These are phyloP conservation scores for Amaranthus tricolor DNA, from an alignment of 179 eudicot genomes.

Conservation along the genomic window DNA sequence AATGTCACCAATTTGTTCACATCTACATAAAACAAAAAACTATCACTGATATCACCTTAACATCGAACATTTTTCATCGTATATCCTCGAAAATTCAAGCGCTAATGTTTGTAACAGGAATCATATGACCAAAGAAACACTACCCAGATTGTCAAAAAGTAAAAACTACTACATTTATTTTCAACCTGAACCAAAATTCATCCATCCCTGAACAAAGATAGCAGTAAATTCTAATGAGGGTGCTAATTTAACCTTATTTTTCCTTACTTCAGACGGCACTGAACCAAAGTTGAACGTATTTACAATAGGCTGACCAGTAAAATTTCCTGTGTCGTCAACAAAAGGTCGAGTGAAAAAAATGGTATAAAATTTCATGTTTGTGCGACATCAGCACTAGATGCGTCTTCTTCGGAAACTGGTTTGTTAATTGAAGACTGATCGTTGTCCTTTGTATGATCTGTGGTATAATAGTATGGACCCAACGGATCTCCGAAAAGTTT, in stretches of 20 bases:
- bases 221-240: not conserved
- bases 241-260: conserved; percentile 1
- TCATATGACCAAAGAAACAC: not conserved
- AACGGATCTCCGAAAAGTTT: conserved; percentile 70
- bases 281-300: conserved; percentile 5
- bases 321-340: not conserved
- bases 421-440: conserved; percentile 9
- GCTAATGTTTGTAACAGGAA: not conserved
- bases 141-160: not conserved
- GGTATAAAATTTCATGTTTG: conserved; percentile 14
- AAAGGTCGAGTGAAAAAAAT: not conserved
- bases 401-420: conserved; percentile 11
- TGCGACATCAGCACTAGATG: conserved; percentile 8
- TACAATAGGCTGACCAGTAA: conserved; percentile 9
- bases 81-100: too few species aligned
- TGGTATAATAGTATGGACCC: conserved; percentile 44
- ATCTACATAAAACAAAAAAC: too few species aligned
- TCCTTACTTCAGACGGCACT: not conserved
- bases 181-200: not conserved
- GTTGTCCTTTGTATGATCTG: conserved; percentile 28
- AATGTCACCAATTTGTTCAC: too few species aligned
- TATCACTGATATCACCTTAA: too few species aligned
- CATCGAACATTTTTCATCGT: too few species aligned
- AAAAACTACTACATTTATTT: not conserved
- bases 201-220: not conserved